phyloP scores from a whole-genome alignment of 805 yeast species.

The Suhomyces tanzawaensis region DNA sequence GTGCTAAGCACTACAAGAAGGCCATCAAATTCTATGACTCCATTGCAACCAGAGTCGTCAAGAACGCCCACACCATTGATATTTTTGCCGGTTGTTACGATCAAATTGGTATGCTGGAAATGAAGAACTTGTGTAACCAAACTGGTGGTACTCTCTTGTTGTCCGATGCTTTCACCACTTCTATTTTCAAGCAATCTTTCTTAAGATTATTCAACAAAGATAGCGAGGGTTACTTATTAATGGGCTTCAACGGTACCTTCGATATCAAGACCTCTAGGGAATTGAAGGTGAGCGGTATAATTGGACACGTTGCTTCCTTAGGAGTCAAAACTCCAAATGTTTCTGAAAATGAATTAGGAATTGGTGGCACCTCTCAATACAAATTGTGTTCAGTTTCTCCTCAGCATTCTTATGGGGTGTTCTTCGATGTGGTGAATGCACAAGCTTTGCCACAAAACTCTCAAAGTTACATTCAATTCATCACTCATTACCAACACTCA shows the following conservation, averaged over 20 bases:
- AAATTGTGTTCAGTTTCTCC: slow-evolving; percentile 83
- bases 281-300: slow-evolving; percentile 85
- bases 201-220: slow-evolving; percentile 85
- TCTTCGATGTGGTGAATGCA: slow-evolving; percentile 68
- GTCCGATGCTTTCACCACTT: slow-evolving; percentile 91
- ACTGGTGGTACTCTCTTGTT: slow-evolving; percentile 90
- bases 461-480: slow-evolving; percentile 69
- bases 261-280: slow-evolving; percentile 86
- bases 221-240: slow-evolving; percentile 77
- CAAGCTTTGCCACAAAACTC: slow-evolving; percentile 48
- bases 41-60: slow-evolving; percentile 63
- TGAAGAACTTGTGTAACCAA: slow-evolving; percentile 78
- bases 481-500: slow-evolving; percentile 93
- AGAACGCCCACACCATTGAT: slow-evolving; percentile 80
- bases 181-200: slow-evolving; percentile 90
- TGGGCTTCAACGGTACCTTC: slow-evolving; percentile 87
- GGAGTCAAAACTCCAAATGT: slow-evolving; percentile 68
- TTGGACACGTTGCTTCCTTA: slow-evolving; percentile 86
- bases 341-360: slow-evolving; percentile 89
- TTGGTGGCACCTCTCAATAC: slow-evolving; percentile 91
- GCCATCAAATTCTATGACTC: slow-evolving; percentile 79
- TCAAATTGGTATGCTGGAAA: slow-evolving; percentile 92
- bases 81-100: slow-evolving; percentile 94
- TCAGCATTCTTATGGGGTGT: slow-evolving; percentile 82
- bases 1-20: slow-evolving; percentile 80